Base-by-base conservation (phyloP, 202 grass and related monocot genomes). In the Schoenoplectus tabernaemontani region DNA sequence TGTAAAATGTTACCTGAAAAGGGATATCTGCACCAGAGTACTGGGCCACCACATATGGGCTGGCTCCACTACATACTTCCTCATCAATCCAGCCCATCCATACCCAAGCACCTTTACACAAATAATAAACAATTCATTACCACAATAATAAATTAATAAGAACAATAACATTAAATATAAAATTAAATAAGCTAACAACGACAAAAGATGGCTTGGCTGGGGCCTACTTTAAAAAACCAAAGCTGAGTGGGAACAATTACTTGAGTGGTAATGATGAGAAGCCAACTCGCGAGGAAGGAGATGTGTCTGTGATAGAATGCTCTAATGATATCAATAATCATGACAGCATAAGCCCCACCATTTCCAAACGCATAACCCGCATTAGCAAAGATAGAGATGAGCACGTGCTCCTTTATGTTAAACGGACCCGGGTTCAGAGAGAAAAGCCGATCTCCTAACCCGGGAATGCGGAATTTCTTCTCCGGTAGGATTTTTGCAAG, bases 331-430 rank as follows among this genome's bases (percentile, higher is more conserved):
- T 92, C 41, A 54, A 98, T 44, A 70, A 98, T 90, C 43, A 22
- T 28, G 15, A 89, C 80, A 41, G 79, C 94, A 83, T 97, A 97
- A 24, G 94, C 94, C 28, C 71, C 85, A 9, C 94, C 94, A 70
- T 83, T 88, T 13, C 94, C 94, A 80, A 97, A 97, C 59, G 91
- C 84, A 63, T 86, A 67, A 28, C 94, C 94, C 53, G 94, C 91
- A 81, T 97, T 97, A 79, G 94, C 91, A 76, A 97, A 97, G 65
- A 97, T 86, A 68, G 89, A 92, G 0, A 97, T 93, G 22, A 97
- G 89, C 9, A 97, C 91, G 64, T 97, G 94, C 86, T 97, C 95
- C 88, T 98, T 98, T 50, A 94, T 89, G 84, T 90, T 97, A 87
- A 97, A 97, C 7, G 94, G 91, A 5, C 94, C 89, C 12, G 94